Conservation (phyloP, 75 land plant genomes). For the Sequoia sempervirens region DNA sequence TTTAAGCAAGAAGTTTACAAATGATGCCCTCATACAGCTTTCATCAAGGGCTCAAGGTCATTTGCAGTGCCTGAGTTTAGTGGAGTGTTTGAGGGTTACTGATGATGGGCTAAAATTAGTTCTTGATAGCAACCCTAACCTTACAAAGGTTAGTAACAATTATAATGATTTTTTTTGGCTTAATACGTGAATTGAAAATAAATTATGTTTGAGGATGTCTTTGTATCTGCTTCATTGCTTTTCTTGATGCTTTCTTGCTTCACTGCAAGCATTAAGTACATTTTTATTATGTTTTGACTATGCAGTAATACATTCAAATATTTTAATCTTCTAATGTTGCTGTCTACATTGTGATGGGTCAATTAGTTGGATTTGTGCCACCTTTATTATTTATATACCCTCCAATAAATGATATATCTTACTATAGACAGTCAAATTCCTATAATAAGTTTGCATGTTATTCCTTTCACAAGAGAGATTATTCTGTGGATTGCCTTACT, state of each 20-base stretch:
- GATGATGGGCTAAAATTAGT: slow-evolving; percentile 54
- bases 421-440: not conserved
- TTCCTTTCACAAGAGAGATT: not conserved
- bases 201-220: not conserved
- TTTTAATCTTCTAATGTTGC: not conserved
- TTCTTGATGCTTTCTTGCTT: not conserved
- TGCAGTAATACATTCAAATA: not conserved
- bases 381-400: not conserved
- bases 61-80: slow-evolving; percentile 55
- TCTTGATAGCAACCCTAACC: slow-evolving; percentile 45
- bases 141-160: slow-evolving; percentile 59
- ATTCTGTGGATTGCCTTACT: not conserved
- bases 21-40: slow-evolving; percentile 45
- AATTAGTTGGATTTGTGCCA: not conserved
- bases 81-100: slow-evolving; percentile 51
- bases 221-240: not conserved
- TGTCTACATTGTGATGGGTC: not conserved
- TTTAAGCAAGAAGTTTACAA: slow-evolving; percentile 58
- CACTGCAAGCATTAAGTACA: not conserved
- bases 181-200: not conserved
- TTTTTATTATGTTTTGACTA: not conserved
- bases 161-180: not conserved
- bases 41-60: slow-evolving; percentile 56
- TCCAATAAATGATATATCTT: not conserved
- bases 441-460: not conserved